Percentiles rank a stretch among this genome's conserved stretches.
Evolutionary conservation across 768 basidiomycete species (phyloP).

Genomic region (Xerocomellus intermedius): DNA sequence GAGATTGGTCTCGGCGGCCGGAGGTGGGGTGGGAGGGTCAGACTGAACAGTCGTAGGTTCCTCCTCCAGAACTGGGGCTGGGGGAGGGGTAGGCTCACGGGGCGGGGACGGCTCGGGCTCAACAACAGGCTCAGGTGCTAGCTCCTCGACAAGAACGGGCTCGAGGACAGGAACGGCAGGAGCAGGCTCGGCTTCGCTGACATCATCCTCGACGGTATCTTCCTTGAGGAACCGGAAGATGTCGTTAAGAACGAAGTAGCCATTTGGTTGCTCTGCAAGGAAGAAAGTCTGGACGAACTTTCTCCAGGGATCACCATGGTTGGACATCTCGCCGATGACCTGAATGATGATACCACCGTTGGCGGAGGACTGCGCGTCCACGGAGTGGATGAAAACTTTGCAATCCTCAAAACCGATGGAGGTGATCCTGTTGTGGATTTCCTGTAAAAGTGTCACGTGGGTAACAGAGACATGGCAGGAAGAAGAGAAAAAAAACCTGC

Average conservation of each 20-base stretch:
- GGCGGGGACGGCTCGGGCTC: slow-evolving; percentile 33
- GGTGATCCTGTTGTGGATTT: slow-evolving; percentile 96
- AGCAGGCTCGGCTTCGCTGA: slow-evolving; percentile 44
- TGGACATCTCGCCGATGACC: slow-evolving; percentile 99
- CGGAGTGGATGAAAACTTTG: slow-evolving; percentile 98
- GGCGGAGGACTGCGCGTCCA: slow-evolving; percentile 94
- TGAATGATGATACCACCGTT: slow-evolving; percentile 98
- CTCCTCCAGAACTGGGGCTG: slow-evolving; percentile 35
- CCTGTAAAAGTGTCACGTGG: slow-evolving; percentile 45
- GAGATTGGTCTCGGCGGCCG: slow-evolving; percentile 40
- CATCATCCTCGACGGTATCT: slow-evolving; percentile 83
- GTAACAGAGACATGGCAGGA: not conserved
- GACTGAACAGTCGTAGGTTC: slow-evolving; percentile 39
- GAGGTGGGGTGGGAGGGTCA: slow-evolving; percentile 34
- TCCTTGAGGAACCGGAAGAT: slow-evolving; percentile 99
- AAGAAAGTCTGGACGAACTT: slow-evolving; percentile 99
- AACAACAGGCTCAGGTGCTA: slow-evolving; percentile 29
- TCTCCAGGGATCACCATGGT: slow-evolving; percentile 86
- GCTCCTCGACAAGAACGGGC: slow-evolving; percentile 34
- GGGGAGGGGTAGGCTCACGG: slow-evolving; percentile 29
- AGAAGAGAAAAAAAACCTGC: slow-evolving; percentile 56
- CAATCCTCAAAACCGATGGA: slow-evolving; percentile 93
- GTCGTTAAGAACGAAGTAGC: slow-evolving; percentile 99
- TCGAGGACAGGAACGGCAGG: slow-evolving; percentile 34
- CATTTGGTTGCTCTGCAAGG: slow-evolving; percentile 98